A percentile compares a stretch with the other conserved stretches of the same genome.
Evolutionary conservation across 2,329 filamentous ascomycete genomes (phyloP).

Genomic region (Thielaviopsis ethacetica): DNA sequence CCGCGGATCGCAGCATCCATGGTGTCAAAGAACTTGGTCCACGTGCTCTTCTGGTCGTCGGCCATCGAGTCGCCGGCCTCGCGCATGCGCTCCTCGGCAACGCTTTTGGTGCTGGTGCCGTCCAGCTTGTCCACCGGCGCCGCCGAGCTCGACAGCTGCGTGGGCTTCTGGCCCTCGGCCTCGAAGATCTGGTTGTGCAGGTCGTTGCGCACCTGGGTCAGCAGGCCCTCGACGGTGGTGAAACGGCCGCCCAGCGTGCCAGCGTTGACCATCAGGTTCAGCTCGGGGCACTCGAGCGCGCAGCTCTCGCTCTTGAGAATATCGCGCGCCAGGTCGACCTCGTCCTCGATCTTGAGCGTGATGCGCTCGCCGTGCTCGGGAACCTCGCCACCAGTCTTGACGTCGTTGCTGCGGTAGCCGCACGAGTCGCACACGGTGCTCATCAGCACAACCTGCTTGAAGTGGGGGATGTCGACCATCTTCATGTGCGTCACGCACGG

Average conservation of each 20-base stretch:
- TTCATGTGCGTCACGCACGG: slow-evolving; percentile 90
- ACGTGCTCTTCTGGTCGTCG: slow-evolving; percentile 47
- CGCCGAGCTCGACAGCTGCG: not conserved
- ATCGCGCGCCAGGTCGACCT: slow-evolving; percentile 68
- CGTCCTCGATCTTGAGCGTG: slow-evolving; percentile 51
- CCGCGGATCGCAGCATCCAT: slow-evolving; percentile 68
- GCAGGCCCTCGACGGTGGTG: slow-evolving; percentile 86
- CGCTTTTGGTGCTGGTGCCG: slow-evolving; percentile 21
- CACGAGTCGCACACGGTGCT: slow-evolving; percentile 83
- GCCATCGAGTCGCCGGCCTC: slow-evolving; percentile 65
- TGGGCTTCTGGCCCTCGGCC: slow-evolving; percentile 23
- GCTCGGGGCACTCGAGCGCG: slow-evolving; percentile 69
- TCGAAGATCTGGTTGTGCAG: slow-evolving; percentile 80
- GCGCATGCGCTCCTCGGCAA: slow-evolving; percentile 34
- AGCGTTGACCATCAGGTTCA: slow-evolving; percentile 74
- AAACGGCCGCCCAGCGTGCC: slow-evolving; percentile 92
- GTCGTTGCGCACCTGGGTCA: slow-evolving; percentile 85
- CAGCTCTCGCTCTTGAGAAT: slow-evolving; percentile 96
- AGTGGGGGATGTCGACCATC: slow-evolving; percentile 95
- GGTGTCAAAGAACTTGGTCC: slow-evolving; percentile 65
- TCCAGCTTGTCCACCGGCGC: slow-evolving; percentile 1
- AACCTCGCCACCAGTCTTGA: slow-evolving; percentile 91
- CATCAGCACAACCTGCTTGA: slow-evolving; percentile 95
- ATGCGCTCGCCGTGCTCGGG: slow-evolving; percentile 76
- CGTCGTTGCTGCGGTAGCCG: slow-evolving; percentile 88